Evolutionary conservation across 331 rosid genomes (phyloP).

Genomic region (Cydonia oblonga): DNA sequence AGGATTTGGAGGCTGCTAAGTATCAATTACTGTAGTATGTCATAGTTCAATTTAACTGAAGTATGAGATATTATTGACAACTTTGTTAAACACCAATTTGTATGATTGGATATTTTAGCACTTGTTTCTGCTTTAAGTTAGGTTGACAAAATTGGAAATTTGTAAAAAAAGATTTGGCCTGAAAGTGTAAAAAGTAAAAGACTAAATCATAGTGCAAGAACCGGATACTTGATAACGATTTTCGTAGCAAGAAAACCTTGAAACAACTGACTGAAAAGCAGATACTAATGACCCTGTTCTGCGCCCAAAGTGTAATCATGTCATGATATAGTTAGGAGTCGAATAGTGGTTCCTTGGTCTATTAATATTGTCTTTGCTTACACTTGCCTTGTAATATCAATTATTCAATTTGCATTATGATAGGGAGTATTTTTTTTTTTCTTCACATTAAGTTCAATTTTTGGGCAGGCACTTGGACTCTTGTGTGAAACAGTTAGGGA

Average conservation of each 20-base stretch:
- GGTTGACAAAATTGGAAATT: neutral
- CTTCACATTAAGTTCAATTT: slow-evolving; percentile 1
- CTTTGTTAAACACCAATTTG: neutral
- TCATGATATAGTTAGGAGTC: neutral
- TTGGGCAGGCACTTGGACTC: slow-evolving; percentile 73
- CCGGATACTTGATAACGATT: neutral
- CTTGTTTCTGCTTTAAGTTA: neutral
- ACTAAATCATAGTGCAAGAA: neutral
- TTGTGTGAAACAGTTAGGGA: slow-evolving; percentile 57
- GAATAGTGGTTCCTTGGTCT: neutral
- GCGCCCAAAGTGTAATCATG: neutral
- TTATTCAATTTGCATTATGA: neutral
- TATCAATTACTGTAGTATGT: neutral
- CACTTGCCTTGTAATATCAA: neutral
- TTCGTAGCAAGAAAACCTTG: neutral
- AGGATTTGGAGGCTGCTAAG: neutral
- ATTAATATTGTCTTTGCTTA: neutral
- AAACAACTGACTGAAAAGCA: neutral
- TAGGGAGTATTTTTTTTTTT: neutral
- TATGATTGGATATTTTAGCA: neutral
- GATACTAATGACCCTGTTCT: neutral
- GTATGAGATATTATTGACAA: neutral
- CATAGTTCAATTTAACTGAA: too few relatives aligned
- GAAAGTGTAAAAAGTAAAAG: neutral
- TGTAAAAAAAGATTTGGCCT: neutral